Percentiles rank a stretch among this genome's conserved stretches.
Evolutionary conservation across 169 alveolate genomes (phyloP).

Genomic region (Eimeria falciformis): DNA sequence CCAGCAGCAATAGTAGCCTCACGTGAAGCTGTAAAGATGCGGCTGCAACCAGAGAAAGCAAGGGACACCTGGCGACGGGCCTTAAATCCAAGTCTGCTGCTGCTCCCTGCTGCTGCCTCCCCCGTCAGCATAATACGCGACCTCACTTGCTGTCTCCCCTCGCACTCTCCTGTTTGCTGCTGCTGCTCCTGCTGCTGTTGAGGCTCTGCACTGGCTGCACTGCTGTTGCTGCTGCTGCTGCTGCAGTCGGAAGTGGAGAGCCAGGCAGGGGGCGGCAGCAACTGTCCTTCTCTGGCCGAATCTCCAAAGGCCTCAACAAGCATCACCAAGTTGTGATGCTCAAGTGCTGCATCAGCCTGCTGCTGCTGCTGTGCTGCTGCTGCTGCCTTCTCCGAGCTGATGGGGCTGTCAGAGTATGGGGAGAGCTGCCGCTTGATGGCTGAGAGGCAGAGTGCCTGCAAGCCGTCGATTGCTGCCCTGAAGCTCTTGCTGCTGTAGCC

Average conservation of each 20-base stretch:
- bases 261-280: constrained; percentile 21
- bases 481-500: background rate
- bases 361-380: background rate
- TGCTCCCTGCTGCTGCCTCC: constrained; percentile 19
- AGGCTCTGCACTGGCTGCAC: background rate
- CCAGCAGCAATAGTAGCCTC: background rate
- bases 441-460: background rate
- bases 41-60: constrained; percentile 51
- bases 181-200: background rate
- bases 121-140: constrained; percentile 3
- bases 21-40: constrained; percentile 33
- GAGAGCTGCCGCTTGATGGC: background rate
- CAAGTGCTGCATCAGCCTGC: constrained; percentile 11
- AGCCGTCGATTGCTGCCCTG: background rate
- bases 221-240: background rate
- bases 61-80: constrained; percentile 23
- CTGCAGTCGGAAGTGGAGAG: background rate
- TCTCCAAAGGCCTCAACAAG: background rate
- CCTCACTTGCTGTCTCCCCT: background rate
- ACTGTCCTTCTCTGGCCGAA: background rate
- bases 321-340: background rate
- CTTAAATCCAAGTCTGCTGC: background rate
- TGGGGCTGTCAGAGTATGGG: too few species aligned
- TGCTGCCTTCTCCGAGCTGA: too few species aligned
- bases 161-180: background rate